A percentile compares a stretch with the other conserved stretches of the same genome.
Evolutionary conservation across 1,284 basidiomycete species (phyloP).

Genomic region (Moesziomyces globuligerus): DNA sequence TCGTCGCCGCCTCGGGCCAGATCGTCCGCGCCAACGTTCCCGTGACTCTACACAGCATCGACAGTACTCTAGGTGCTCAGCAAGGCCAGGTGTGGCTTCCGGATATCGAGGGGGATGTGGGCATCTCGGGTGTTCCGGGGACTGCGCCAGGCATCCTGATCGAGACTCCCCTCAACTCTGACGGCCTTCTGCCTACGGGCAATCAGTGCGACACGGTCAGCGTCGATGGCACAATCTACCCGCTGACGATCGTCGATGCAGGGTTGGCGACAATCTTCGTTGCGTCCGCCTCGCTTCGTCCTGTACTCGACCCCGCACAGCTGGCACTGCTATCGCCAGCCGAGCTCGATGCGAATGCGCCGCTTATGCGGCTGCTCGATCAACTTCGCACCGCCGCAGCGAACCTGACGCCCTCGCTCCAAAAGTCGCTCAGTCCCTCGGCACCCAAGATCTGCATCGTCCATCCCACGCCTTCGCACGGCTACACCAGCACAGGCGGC

Average conservation of each 20-base stretch:
- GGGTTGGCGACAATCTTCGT: slow-evolving; percentile 64
- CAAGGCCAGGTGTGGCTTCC: slow-evolving; percentile 31
- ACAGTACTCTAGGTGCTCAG: too few species aligned
- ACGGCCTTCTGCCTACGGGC: slow-evolving; percentile 47
- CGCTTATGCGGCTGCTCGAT: slow-evolving; percentile 48
- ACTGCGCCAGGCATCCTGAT: slow-evolving; percentile 54
- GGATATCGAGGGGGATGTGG: slow-evolving; percentile 32
- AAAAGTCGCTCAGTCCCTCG: slow-evolving; percentile 39
- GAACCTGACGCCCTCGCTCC: slow-evolving; percentile 28
- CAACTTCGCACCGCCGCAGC: slow-evolving; percentile 43
- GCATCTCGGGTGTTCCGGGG: slow-evolving; percentile 64
- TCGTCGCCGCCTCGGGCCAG: slow-evolving; percentile 56
- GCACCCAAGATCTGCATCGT: slow-evolving; percentile 66
- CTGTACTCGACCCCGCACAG: slow-evolving; percentile 20
- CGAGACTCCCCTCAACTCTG: slow-evolving; percentile 51
- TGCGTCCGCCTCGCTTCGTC: slow-evolving; percentile 27
- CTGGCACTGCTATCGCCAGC: slow-evolving; percentile 17
- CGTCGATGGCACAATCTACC: slow-evolving; percentile 15
- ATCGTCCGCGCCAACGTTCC: slow-evolving; percentile 54
- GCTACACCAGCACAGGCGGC: slow-evolving; percentile 55
- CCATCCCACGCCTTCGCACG: slow-evolving; percentile 25
- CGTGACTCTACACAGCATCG: slow-evolving; percentile 11
- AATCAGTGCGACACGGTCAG: slow-evolving; percentile 36
- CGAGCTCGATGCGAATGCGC: slow-evolving; percentile 48
- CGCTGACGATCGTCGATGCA: slow-evolving; percentile 57